Evolutionary conservation across 768 basidiomycete genomes (phyloP).

Genomic region (Lepiota brunneoincarnata): DNA sequence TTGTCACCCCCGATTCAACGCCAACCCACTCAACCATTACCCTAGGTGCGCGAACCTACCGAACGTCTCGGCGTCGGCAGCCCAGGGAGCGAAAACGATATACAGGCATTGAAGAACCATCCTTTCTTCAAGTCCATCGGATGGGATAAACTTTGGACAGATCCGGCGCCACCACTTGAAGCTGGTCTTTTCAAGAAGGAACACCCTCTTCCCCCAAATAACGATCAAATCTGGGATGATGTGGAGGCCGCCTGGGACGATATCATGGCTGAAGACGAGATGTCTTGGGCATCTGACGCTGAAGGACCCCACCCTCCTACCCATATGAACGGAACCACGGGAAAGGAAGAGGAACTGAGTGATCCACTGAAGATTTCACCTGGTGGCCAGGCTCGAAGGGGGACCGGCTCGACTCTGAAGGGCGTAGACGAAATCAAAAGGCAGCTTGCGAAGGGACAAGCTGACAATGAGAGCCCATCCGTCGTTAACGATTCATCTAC

Average conservation of each 20-base stretch:
- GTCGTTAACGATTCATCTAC: slow-evolving; percentile 22
- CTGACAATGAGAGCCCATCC: slow-evolving; percentile 2
- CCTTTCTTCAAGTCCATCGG: slow-evolving; percentile 33
- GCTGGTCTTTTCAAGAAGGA: slow-evolving; percentile 37
- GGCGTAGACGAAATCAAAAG: slow-evolving; percentile 9
- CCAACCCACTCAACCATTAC: neutral
- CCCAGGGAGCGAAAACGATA: slow-evolving; percentile 10
- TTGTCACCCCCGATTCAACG: neutral
- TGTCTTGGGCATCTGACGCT: slow-evolving; percentile 54
- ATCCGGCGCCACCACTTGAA: slow-evolving; percentile 55
- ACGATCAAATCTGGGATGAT: slow-evolving; percentile 46
- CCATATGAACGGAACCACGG: slow-evolving; percentile 4
- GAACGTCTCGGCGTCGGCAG: slow-evolving; percentile 53
- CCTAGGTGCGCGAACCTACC: slow-evolving; percentile 53
- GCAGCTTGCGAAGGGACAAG: neutral
- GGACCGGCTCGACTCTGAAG: slow-evolving; percentile 17
- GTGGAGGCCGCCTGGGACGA: slow-evolving; percentile 55
- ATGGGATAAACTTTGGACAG: slow-evolving; percentile 68
- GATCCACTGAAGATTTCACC: slow-evolving; percentile 2
- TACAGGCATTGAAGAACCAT: slow-evolving; percentile 2
- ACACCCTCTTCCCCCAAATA: slow-evolving; percentile 24
- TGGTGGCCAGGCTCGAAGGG: slow-evolving; percentile 14
- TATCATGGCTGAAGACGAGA: slow-evolving; percentile 34
- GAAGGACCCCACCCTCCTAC: slow-evolving; percentile 23
- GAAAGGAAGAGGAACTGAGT: neutral